These are phyloP conservation scores for Neobulgaria alba DNA, from an alignment of 2,329 filamentous ascomycete species.

Conservation along the genomic window DNA sequence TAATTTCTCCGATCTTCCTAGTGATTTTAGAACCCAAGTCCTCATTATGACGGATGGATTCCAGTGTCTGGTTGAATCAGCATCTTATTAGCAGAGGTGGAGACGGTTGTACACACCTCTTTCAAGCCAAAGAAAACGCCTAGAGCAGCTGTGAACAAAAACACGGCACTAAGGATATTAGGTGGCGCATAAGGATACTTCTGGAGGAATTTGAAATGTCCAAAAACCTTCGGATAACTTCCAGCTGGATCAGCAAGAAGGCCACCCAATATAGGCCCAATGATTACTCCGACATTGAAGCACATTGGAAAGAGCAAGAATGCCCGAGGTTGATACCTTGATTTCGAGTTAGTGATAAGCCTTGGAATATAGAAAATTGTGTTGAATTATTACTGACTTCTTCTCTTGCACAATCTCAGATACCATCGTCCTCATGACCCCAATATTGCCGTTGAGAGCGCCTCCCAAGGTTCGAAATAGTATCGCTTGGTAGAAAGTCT, in stretches of 20 bases:
- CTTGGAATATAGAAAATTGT: background rate
- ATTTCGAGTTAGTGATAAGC: constrained; percentile 2
- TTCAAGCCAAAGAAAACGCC: constrained; percentile 29
- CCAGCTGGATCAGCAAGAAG: constrained; percentile 34
- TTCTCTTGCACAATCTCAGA: constrained; percentile 63
- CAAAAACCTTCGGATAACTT: constrained; percentile 31
- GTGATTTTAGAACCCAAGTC: constrained; percentile 21
- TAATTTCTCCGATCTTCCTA: constrained; percentile 12
- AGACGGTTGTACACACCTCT: constrained; percentile 7
- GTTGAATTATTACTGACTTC: constrained; percentile 42
- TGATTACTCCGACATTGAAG: constrained; percentile 46
- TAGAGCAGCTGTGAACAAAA: constrained; percentile 25
- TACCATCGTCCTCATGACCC: constrained; percentile 66
- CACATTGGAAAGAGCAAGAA: constrained; percentile 46
- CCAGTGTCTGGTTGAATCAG: constrained; percentile 27
- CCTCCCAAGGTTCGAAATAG: constrained; percentile 66
- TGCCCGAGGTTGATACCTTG: constrained; percentile 55
- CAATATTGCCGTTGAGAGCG: constrained; percentile 65
- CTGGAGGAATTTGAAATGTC: constrained; percentile 30
- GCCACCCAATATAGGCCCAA: constrained; percentile 29
- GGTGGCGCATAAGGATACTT: constrained; percentile 36
- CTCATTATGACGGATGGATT: constrained; percentile 26
- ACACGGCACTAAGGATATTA: constrained; percentile 29
- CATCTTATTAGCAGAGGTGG: background rate
- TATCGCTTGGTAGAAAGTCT: constrained; percentile 62